These are phyloP conservation scores for Wickerhamomyces bisporus DNA, from an alignment of 805 yeast genomes.

Conservation along the genomic window DNA sequence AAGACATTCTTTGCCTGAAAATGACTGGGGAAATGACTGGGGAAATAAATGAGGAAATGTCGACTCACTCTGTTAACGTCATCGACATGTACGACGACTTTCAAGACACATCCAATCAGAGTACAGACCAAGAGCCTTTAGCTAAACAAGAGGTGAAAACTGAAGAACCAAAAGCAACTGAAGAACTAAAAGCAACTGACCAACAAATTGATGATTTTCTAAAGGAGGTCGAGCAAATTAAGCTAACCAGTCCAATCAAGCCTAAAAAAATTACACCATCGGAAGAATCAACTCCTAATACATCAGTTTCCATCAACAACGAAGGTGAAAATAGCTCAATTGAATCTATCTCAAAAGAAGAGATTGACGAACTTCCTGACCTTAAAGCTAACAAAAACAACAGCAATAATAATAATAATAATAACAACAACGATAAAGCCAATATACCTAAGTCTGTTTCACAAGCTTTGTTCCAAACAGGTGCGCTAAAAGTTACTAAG, in stretches of 20 bases:
- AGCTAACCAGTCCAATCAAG: conserved; percentile 15
- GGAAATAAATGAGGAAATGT: no score
- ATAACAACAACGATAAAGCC: no score
- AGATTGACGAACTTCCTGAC: conserved; percentile 1
- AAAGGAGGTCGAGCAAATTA: conserved; percentile 22
- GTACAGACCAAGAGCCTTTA: no score
- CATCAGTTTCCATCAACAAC: conserved; percentile 7
- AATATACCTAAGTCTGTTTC: conserved; percentile 26
- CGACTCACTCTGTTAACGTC: no score
- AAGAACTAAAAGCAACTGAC: conserved; percentile 8
- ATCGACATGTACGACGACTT: no score
- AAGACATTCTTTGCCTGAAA: no score
- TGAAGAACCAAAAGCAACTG: background rate
- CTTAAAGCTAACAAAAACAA: background rate
- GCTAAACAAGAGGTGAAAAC: background rate
- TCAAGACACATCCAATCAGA: no score
- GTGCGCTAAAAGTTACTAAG: conserved; percentile 21
- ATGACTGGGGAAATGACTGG: no score
- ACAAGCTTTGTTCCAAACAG: conserved; percentile 20
- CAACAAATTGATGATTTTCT: conserved; percentile 24
- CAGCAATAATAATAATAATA: background rate
- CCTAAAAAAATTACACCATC: background rate
- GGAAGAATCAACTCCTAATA: conserved; percentile 11
- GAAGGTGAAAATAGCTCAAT: conserved; percentile 5
- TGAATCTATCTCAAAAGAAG: conserved; percentile 6